Evolutionary conservation across 768 basidiomycete species (phyloP).

Genomic region (Xerocomellus intermedius): DNA sequence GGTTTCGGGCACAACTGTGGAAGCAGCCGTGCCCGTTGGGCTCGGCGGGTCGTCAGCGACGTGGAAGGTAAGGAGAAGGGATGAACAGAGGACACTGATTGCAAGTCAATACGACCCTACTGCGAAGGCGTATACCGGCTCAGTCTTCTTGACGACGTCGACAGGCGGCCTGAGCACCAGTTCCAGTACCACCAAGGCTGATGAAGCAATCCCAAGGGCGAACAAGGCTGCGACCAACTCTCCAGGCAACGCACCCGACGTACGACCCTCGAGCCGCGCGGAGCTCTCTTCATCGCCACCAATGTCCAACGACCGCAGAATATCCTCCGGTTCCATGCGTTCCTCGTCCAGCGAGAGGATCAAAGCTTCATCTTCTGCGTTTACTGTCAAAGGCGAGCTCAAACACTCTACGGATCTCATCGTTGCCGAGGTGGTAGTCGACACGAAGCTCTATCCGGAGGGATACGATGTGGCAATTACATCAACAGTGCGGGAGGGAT

Average conservation of each 20-base stretch:
- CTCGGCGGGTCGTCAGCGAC: conserved; percentile 26
- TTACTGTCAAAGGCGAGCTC: conserved; percentile 62
- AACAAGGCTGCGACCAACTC: conserved; percentile 38
- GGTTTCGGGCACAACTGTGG: conserved; percentile 31
- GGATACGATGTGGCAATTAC: conserved; percentile 61
- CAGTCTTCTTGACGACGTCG: conserved; percentile 45
- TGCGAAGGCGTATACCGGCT: conserved; percentile 49
- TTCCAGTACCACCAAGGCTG: conserved; percentile 18
- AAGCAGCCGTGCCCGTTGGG: conserved; percentile 28
- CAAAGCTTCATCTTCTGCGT: conserved; percentile 47
- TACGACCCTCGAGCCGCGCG: conserved; percentile 5
- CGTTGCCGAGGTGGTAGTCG: conserved; percentile 76
- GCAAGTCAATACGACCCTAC: conserved; percentile 51
- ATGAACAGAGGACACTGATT: conserved; percentile 58
- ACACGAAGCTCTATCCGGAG: conserved; percentile 74
- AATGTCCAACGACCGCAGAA: conserved; percentile 14
- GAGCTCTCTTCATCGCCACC: conserved; percentile 27
- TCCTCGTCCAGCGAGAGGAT: conserved; percentile 36
- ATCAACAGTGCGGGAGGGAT: conserved; percentile 43
- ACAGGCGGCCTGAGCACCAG: conserved; percentile 2
- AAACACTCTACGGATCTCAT: conserved; percentile 65
- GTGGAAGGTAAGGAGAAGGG: conserved; percentile 63
- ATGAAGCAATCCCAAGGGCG: conserved; percentile 42
- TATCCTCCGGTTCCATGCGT: conserved; percentile 27
- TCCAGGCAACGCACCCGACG: conserved; percentile 15